Evolutionary conservation across 2,329 filamentous ascomycete species (phyloP), one percentile per base, ranked within the genome.

Genomic region (Westerdykella aurantiaca): DNA sequence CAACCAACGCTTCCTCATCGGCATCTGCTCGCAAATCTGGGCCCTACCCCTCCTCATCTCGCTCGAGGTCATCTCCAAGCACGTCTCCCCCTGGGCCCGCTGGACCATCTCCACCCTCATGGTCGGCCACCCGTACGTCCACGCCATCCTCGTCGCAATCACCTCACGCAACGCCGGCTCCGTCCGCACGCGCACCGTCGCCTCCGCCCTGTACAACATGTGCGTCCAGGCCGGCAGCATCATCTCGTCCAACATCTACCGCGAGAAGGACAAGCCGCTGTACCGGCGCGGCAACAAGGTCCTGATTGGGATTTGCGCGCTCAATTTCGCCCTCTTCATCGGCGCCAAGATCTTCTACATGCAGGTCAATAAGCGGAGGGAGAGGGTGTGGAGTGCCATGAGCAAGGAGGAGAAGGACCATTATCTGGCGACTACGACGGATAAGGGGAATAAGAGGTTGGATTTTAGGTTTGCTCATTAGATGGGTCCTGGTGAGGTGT

Each of bases 231-330:
- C 60, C 2, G 48, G 49, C 11, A 56, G 43, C 14, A 66, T 67
- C 39, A 61, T 66, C n/a, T 47, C 51, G 4, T 53, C 57, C 40
- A 68, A 67, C 25, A 76, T 81, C n/a, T 81, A 81, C 53, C 65
- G 72, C 1, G 68, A 76, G 1, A 67, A 76, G 31, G 79, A 83
- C 25, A 68, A 68, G 47, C 64, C 64, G 31, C 35, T 68, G 5
- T 81, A 82, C 46, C 65, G 69, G 2, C 67, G 69, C 0, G 80
- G 80, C 0, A 81, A 83, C 46, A 71, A 68, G 34, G 69, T 73
- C 0, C 58, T 82, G 1, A 69, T 83, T 38, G 72, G 58, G 0
- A 71, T 82, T 41, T 72, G 71, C 22, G 52, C 71, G 1, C 63
- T 74, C 17, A 74, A 76, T 21, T 73, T 83, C 10, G 56, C 68